Evolutionary conservation across 2,329 filamentous ascomycete genomes (phyloP), one percentile per base, ranked within the genome.

Genomic region (Phyllosticta citriasiana): DNA sequence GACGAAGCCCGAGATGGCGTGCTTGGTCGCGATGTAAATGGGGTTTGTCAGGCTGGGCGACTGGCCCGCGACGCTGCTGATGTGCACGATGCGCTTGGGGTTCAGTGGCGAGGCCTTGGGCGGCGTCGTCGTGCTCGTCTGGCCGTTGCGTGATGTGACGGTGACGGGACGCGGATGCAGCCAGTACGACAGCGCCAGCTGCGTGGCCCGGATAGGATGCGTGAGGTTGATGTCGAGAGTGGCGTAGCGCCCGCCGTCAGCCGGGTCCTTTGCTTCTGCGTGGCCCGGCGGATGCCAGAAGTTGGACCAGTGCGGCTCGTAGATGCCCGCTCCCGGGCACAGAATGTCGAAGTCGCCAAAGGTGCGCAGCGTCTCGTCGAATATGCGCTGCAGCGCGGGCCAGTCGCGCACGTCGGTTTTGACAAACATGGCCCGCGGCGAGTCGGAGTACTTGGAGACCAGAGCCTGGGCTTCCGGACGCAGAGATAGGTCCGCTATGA

Each of bases 321-420:
- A 80, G 26, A 80, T 70, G 5, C 79, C 78, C 2, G 78, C 79
- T 19, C 78, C 78, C 0, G 79, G 78, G 58, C 77, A 79, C 14
- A 79, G 74, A 53, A 81, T 75, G 61, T 81, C 78, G 3, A 76
- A 66, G 22, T 66, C 68, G 3, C 70, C 69, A 58, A 76, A 76
- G 55, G 69, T 66, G 22, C 62, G 52, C 19, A 63, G 62, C 1
- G 69, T 70, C 2, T 66, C 65, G 9, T 64, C 62, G 64, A 77
- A 75, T 64, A 74, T 71, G 58, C 52, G 54, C 5, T 67, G 63
- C 3, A 77, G 67, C 19, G 74, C 66, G 4, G 64, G 57, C 73
- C 74, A 76, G 60, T 67, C 57, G 1, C 68, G 72, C 0, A 76
- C 74, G 65, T 81, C 74, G 1, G 78, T 79, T 64, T 75, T 70